Percentiles rank a stretch among this genome's conserved stretches.
phyloP scores from a whole-genome alignment of 495 filamentous ascomycete species.

The Annulohypoxylon nitens region DNA sequence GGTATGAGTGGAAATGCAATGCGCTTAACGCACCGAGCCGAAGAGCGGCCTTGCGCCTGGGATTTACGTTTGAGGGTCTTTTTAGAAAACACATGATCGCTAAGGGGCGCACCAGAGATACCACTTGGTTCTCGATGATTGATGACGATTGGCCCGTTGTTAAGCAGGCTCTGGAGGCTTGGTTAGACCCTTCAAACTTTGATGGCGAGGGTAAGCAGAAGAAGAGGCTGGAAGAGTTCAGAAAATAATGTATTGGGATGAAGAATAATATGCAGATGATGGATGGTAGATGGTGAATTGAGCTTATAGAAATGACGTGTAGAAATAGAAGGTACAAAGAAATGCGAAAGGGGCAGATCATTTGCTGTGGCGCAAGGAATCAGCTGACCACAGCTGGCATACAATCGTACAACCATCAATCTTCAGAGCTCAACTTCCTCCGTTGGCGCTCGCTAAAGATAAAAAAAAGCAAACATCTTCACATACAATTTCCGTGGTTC shows the following conservation, averaged over 20 bases:
- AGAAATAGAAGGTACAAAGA: no score
- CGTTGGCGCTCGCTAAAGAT: background rate
- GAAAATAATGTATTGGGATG: conserved; percentile 5
- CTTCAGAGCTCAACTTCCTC: background rate
- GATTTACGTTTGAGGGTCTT: conserved; percentile 66
- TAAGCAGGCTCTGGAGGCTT: conserved; percentile 59
- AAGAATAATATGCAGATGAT: background rate
- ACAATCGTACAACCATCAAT: background rate
- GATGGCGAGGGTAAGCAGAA: conserved; percentile 60
- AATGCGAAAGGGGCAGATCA: background rate
- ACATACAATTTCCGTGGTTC: background rate
- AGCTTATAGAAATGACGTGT: background rate
- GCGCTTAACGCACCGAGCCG: conserved; percentile 61
- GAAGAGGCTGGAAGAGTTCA: conserved; percentile 52
- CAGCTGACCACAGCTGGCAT: background rate
- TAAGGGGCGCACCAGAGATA: conserved; percentile 68
- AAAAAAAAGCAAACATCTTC: conserved; percentile 6
- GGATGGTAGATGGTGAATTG: background rate
- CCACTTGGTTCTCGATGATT: conserved; percentile 67
- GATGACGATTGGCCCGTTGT: conserved; percentile 64
- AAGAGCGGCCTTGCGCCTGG: conserved; percentile 64
- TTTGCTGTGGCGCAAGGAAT: background rate
- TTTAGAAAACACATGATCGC: conserved; percentile 70
- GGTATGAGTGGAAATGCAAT: conserved; percentile 72
- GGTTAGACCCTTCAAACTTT: conserved; percentile 64